Base-by-base conservation (phyloP, 495 filamentous ascomycete species). In the Copromyces sp. region DNA sequence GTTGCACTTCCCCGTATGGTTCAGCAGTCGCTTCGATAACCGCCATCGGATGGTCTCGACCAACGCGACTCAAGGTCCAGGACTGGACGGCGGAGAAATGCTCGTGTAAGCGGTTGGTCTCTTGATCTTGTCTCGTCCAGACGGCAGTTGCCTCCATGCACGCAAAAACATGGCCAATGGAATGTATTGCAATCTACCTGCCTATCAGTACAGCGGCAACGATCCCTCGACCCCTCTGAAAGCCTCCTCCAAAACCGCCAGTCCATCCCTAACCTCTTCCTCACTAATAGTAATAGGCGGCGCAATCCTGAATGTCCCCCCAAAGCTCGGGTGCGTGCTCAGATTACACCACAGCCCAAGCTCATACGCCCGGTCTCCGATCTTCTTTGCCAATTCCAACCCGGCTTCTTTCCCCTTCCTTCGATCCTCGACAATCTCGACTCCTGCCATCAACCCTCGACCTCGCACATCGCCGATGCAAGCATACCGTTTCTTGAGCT, bases 381-480 rank as follows among this genome's bases (percentile, higher is more conserved):
- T 78, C 3, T 68, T 72, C 65, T 84, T 78, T 0, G 86, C 87
- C 17, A 90, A 71, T 9, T 87, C 85, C 0, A 77, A 20, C 3
- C 77, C 85, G 2, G 83, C 82, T 20, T 74, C 78, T 61, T 82
- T 85, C 3, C 84, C 86, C 72, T 78, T 65, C 17, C 53, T 65
- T 7, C 80, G 72, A 70, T 87, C 80, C 3, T 77, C 77, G 16
- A 89, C 84, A 69, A 89, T 86, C 77, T 89, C 87, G 24, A 89
- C 80, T 0, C 87, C 87, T 14, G 82, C 81, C 74, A 89, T 78
- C 12, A 88, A 81, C 1, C 86, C 87, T 2, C 86, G 82, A 3
- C 87, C 87, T 12, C 87, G 83, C 1, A 89, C 83, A 70, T 88
- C 86, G 8, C 87, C 86, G 69, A 89, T 87, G 72, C 85, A 88